Percentiles rank a stretch among this genome's conserved stretches.
phyloP scores from a whole-genome alignment of 495 filamentous ascomycete genomes.

The Platismatia glauca region DNA sequence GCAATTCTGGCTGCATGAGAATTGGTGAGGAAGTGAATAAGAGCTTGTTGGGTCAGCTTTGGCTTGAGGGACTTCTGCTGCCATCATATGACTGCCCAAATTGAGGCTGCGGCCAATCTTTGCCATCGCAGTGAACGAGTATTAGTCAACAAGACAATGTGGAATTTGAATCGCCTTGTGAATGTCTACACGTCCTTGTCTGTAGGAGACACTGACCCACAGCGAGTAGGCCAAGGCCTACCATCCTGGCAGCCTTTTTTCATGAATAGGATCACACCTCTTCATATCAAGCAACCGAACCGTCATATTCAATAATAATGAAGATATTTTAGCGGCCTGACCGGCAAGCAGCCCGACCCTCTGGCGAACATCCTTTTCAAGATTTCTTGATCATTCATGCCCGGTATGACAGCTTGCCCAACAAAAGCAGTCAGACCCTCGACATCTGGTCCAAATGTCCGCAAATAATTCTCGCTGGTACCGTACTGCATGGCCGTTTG shows the following conservation, averaged over 20 bases:
- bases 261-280: neutral
- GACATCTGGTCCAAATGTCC: neutral
- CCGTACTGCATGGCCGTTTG: constrained; percentile 1
- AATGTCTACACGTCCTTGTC: neutral
- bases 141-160: neutral
- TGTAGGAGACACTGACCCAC: neutral
- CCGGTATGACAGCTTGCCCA: neutral
- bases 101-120: neutral
- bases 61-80: neutral
- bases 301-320: neutral
- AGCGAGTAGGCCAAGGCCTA: neutral
- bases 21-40: neutral
- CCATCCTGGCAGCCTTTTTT: neutral
- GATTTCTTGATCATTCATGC: neutral
- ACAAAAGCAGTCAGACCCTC: neutral
- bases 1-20: no score
- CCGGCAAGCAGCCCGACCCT: neutral
- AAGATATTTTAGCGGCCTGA: neutral
- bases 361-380: neutral
- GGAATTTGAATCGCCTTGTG: neutral
- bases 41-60: neutral
- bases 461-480: neutral
- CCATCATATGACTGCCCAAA: neutral
- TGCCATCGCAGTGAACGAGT: neutral
- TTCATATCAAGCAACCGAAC: neutral